Evolutionary conservation across 768 basidiomycete species (phyloP), one percentile per base, ranked within the genome.

Genomic region (Tulasnella sp.): DNA sequence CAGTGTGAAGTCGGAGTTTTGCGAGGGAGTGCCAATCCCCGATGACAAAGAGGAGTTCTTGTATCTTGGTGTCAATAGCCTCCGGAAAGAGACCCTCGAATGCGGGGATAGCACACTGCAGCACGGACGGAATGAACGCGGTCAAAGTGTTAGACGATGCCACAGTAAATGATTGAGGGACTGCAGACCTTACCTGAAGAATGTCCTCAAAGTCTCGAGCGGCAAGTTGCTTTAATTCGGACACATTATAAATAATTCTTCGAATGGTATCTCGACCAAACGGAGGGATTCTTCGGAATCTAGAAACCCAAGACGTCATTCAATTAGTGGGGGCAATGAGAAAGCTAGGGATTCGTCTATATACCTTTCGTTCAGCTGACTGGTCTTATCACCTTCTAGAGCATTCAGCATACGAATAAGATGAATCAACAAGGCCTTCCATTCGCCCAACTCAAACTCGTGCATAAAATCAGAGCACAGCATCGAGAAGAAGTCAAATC

Each of bases 361-460:
- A 29, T n/a, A 62, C 69, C 69, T 32, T 32, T 32, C 29, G 62
- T 71, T 35, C 8, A 71, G 32, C 9, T 63, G 2, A 19, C 17
- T 35, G 0, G 62, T 44, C 5, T 19, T 14, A 16, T 34, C 37
- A n/a, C 35, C 32, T 19, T 19, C 69, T n/a, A 59, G n/a, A 29
- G 44, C 39, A 12, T 71, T 26, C 2, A 71, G 42, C 40, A 71
- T 71, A 17, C 69, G 76, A 0, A 84, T 71, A 0, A 84, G 75
- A 37, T 85, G 84, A 1, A 74, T 78, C 36, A 84, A 79, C 0
- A 83, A 34, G 0, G 72, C 47, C 67, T 83, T 82, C 77, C 81
- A 83, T 0, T 81, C 76, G 0, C 84, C 83, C 0, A 83, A 74
- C 66, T 84, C 81, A 37, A 82, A 77, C 47, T 84, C 81, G 40